Base-by-base conservation (phyloP, 257 asterid genomes). In the Leonotis leonurus region DNA sequence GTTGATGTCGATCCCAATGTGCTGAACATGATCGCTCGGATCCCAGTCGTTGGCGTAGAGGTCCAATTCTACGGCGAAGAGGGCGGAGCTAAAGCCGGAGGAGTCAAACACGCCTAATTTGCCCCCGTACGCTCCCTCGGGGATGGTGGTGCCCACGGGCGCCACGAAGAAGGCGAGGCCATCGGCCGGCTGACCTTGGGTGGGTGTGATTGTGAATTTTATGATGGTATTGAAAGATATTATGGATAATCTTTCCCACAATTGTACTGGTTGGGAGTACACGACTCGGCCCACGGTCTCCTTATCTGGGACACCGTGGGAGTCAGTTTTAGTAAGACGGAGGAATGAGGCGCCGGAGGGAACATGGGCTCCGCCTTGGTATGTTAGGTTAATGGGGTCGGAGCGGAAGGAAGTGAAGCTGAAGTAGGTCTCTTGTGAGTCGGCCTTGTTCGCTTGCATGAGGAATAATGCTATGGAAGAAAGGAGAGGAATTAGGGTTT, bases 161-260 rank as follows among this genome's bases (percentile, higher is more conserved):
- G 46, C 62, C 14, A 56, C 18, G 62, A 56, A 56, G 62, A 56
- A 56, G 30, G 62, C 29, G 32, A 56, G 18, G 45, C 62, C 62
- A 5, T 56, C 62, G 30, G 30, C 62, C 1, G 30, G 30, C 0
- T 1, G 17, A 11, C 8, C 43, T 2, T 11, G 11, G 29, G 3
- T 0, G 45, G 46, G 62, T 2, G 44, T 56, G 44, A 56, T 18
- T 29, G 24, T 20, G 10, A 56, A 56, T 18, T 33, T 18, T 11
- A 56, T 35, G 44, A 46, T 56, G 11, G 46, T 56, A 6, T 35
- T 21, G 62, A 56, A 56, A 6, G 62, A 20, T 14, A 33, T 8
- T 27, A 2, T 18, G 11, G 6, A 3, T 0, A 0, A 0, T 6
- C 7, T n/a, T 0, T 8, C 59, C 39, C 37, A 52, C 55, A 52